Conservation (phyloP, 2,329 filamentous ascomycete genomes). For the Diaporthe humulicola region DNA sequence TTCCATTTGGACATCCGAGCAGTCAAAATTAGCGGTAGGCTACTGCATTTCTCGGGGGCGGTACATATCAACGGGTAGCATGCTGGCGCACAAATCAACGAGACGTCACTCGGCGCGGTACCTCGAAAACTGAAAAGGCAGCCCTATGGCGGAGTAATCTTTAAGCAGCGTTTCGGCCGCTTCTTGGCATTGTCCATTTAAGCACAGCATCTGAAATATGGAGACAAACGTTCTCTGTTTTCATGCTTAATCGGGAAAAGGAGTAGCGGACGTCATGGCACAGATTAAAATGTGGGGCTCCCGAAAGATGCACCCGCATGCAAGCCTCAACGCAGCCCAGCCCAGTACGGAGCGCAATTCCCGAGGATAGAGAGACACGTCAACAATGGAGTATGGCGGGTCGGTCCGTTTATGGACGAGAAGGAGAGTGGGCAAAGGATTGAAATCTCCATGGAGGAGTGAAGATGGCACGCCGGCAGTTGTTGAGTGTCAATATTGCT, state of each 20-base stretch:
- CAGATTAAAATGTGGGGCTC: background rate
- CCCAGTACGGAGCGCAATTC: background rate
- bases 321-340: background rate
- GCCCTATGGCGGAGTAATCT: constrained; percentile 8
- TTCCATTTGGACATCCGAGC: background rate
- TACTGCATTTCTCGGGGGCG: background rate
- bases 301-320: background rate
- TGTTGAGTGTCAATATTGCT: background rate
- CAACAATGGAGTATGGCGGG: background rate
- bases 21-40: too few species aligned
- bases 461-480: background rate
- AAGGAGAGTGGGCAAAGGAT: background rate
- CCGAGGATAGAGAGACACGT: background rate
- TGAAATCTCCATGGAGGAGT: background rate
- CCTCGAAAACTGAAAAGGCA: background rate
- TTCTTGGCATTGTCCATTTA: background rate
- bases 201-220: background rate
- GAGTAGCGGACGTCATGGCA: background rate
- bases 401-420: background rate
- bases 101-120: background rate
- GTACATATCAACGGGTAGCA: background rate
- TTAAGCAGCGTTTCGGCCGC: background rate
- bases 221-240: background rate
- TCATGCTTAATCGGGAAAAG: constrained; percentile 7
- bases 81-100: background rate